Evolutionary conservation across 2,329 filamentous ascomycete species (phyloP).

Genomic region (Rosellinia necatrix): DNA sequence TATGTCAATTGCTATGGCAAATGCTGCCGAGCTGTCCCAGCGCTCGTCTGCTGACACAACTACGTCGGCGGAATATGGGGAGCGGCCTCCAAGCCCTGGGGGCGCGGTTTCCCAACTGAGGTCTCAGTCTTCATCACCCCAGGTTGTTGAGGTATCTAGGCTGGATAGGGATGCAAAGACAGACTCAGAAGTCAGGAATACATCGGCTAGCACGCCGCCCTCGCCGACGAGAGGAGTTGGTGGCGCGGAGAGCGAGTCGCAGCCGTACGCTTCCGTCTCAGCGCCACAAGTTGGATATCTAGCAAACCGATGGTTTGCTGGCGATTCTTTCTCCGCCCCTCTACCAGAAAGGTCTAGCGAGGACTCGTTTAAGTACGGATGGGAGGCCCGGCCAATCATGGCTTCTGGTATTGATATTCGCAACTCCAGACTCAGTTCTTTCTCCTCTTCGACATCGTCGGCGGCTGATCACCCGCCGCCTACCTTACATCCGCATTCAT

Average conservation of each 20-base stretch:
- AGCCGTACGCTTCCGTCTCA: slow-evolving; percentile 46
- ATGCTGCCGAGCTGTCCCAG: slow-evolving; percentile 23
- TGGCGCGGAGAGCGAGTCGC: slow-evolving; percentile 30
- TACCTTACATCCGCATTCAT: slow-evolving; percentile 45
- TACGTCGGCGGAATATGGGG: slow-evolving; percentile 27
- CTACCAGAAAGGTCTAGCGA: slow-evolving; percentile 46
- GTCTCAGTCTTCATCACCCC: slow-evolving; percentile 32
- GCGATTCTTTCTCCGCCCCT: slow-evolving; percentile 57
- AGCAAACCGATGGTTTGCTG: slow-evolving; percentile 61
- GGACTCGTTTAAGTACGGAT: slow-evolving; percentile 52
- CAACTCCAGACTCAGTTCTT: slow-evolving; percentile 48
- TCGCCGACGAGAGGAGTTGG: slow-evolving; percentile 32
- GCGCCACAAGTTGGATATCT: slow-evolving; percentile 55
- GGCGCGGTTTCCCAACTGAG: slow-evolving; percentile 30
- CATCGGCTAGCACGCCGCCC: slow-evolving; percentile 29
- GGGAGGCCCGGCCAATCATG: slow-evolving; percentile 8
- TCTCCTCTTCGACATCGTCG: slow-evolving; percentile 49
- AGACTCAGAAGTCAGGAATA: slow-evolving; percentile 24
- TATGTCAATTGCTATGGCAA: slow-evolving; percentile 28
- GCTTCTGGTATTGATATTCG: slow-evolving; percentile 6
- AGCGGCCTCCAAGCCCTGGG: slow-evolving; percentile 27
- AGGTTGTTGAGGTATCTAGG: slow-evolving; percentile 10
- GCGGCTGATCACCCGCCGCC: slow-evolving; percentile 44
- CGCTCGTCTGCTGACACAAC: slow-evolving; percentile 26
- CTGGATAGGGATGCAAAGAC: slow-evolving; percentile 8